Evolutionary conservation across 306 rosid species (phyloP).

Genomic region (Fragaria iinumae): DNA sequence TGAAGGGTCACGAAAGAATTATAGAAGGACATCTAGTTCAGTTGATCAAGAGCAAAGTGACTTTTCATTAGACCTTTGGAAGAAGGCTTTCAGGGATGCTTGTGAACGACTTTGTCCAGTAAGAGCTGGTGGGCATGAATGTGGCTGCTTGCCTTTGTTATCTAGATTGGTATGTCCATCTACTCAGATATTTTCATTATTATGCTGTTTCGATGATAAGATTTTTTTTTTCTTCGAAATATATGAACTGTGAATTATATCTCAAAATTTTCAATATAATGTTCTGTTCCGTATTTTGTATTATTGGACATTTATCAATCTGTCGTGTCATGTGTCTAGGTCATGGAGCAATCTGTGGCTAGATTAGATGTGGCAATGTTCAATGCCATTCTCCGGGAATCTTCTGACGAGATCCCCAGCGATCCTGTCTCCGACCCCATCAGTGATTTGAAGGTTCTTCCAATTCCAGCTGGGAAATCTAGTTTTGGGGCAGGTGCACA

Average conservation of each 20-base stretch:
- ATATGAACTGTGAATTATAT: background rate
- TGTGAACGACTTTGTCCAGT: constrained; percentile 89
- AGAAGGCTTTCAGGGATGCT: constrained; percentile 81
- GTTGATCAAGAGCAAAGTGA: constrained; percentile 59
- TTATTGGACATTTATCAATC: background rate
- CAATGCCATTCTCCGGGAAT: constrained; percentile 96
- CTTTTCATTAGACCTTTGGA: constrained; percentile 83
- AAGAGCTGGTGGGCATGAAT: constrained; percentile 92
- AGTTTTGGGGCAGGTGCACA: constrained; percentile 97
- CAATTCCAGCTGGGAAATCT: constrained; percentile 69
- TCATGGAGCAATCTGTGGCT: constrained; percentile 94
- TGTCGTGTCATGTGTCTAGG: constrained; percentile 30
- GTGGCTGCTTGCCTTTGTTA: constrained; percentile 89
- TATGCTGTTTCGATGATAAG: background rate
- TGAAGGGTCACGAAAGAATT: constrained; percentile 41
- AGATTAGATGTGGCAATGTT: constrained; percentile 98
- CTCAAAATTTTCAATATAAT: background rate
- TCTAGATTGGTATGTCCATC: constrained; percentile 70
- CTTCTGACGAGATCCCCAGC: constrained; percentile 82
- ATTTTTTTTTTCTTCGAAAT: background rate
- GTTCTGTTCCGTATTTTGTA: constrained; percentile 9
- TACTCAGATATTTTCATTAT: constrained; percentile 14
- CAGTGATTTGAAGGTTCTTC: constrained; percentile 77
- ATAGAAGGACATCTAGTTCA: constrained; percentile 45
- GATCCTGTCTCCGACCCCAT: constrained; percentile 98